Conservation (phyloP, 2,329 filamentous ascomycete species). For the Penicillium concentricum region DNA sequence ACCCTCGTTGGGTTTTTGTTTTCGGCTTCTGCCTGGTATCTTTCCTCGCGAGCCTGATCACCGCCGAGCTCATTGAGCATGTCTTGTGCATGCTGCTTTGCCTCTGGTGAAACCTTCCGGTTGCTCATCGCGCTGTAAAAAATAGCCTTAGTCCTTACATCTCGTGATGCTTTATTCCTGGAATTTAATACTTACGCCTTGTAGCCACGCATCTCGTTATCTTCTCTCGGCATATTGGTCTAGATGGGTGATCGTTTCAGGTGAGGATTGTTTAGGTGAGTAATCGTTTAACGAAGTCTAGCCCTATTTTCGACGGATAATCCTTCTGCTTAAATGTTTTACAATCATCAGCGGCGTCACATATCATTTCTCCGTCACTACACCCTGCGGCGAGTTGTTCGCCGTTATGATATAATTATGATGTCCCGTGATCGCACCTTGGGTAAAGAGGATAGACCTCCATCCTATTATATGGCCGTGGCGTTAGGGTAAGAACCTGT, state of each 20-base stretch:
- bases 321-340: background rate
- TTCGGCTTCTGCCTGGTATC: background rate
- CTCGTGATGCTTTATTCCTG: no score
- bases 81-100: background rate
- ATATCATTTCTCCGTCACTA: background rate
- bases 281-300: background rate
- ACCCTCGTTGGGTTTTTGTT: background rate
- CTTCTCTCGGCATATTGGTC: background rate
- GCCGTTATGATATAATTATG: background rate
- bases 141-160: background rate
- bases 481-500: background rate
- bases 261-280: background rate
- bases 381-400: background rate
- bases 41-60: background rate
- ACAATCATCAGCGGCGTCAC: background rate
- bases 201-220: conserved; percentile 2
- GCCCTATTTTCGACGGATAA: background rate
- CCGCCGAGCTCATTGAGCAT: background rate
- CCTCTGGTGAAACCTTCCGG: background rate
- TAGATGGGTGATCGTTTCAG: background rate
- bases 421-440: background rate
- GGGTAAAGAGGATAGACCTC: background rate
- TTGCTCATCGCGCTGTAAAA: background rate
- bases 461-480: background rate
- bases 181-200: background rate